Evolutionary conservation across 768 basidiomycete species (phyloP).

Genomic region (Mycena filopes): DNA sequence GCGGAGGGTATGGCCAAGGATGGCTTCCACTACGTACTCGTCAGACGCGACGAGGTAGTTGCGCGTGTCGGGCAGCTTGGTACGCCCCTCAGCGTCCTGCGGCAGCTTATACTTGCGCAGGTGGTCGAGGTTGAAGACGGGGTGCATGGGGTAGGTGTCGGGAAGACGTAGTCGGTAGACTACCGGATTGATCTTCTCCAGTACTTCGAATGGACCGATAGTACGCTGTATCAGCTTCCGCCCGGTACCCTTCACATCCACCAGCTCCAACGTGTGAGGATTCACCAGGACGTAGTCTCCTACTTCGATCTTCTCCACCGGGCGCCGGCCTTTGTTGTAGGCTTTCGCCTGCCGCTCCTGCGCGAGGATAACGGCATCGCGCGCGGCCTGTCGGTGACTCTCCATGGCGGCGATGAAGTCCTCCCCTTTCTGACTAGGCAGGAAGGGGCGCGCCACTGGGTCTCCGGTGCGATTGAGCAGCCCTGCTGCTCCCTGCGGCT

Average conservation of each 20-base stretch:
- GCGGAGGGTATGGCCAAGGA: slow-evolving; percentile 4
- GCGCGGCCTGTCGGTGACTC: slow-evolving; percentile 14
- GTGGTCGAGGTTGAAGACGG: slow-evolving; percentile 38
- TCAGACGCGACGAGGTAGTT: slow-evolving; percentile 24
- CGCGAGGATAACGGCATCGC: slow-evolving; percentile 32
- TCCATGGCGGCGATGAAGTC: slow-evolving; percentile 17
- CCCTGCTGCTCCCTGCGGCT: slow-evolving; percentile 30
- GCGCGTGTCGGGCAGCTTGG: slow-evolving; percentile 24
- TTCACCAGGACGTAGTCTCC: slow-evolving; percentile 37
- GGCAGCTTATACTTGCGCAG: slow-evolving; percentile 22
- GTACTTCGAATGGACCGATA: slow-evolving; percentile 40
- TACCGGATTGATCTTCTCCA: slow-evolving; percentile 37
- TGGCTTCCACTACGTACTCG: slow-evolving; percentile 34
- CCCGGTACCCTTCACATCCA: slow-evolving; percentile 36
- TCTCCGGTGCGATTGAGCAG: slow-evolving; percentile 4
- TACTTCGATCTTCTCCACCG: slow-evolving; percentile 17
- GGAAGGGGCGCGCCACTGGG: slow-evolving; percentile 15
- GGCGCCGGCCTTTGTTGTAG: slow-evolving; percentile 34
- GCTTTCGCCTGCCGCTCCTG: slow-evolving; percentile 37
- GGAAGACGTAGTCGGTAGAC: slow-evolving; percentile 39
- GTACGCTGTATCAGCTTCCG: slow-evolving; percentile 37
- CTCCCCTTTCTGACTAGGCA: slow-evolving; percentile 22
- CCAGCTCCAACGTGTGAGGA: slow-evolving; percentile 37
- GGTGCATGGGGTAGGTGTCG: slow-evolving; percentile 38
- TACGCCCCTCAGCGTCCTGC: slow-evolving; percentile 31